Evolutionary conservation across 192 early-diverging fungal genomes (phyloP).

Genomic region (Coemansia umbellata): DNA sequence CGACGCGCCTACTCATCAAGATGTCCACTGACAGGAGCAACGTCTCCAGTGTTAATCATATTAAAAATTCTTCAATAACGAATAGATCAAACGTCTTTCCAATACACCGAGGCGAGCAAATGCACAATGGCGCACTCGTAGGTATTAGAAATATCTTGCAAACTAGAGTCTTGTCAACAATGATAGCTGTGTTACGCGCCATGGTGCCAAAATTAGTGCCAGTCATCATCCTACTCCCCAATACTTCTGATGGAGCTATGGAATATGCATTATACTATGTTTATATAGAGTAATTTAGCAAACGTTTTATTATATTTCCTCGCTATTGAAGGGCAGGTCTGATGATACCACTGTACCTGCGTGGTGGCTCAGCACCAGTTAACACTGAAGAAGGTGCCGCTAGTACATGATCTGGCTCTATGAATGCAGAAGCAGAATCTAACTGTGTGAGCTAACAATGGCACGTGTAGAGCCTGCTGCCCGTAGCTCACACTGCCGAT

Average conservation of each 20-base stretch:
- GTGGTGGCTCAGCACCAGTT: no score
- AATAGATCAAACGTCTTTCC: slow-evolving; percentile 20
- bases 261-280: background rate
- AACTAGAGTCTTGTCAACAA: slow-evolving; percentile 9
- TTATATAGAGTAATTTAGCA: no score
- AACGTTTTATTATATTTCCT: no score
- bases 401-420: no score
- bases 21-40: background rate
- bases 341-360: no score
- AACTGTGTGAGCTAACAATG: no score
- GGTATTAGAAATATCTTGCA: slow-evolving; percentile 4
- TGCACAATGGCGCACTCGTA: background rate
- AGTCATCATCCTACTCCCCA: background rate
- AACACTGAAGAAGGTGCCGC: no score
- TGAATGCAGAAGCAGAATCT: no score
- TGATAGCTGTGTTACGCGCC: background rate
- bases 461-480: no score
- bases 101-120: slow-evolving; percentile 12
- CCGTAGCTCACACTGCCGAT: no score
- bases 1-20: background rate
- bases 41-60: background rate
- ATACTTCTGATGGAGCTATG: slow-evolving; percentile 1
- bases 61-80: slow-evolving; percentile 26
- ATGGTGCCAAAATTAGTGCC: slow-evolving; percentile 6
- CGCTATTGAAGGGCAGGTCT: no score